A percentile compares a stretch with the other conserved stretches of the same genome.
These are phyloP conservation scores for Populus deltoides DNA, from an alignment of 345 rosid genomes.

Conservation along the genomic window DNA sequence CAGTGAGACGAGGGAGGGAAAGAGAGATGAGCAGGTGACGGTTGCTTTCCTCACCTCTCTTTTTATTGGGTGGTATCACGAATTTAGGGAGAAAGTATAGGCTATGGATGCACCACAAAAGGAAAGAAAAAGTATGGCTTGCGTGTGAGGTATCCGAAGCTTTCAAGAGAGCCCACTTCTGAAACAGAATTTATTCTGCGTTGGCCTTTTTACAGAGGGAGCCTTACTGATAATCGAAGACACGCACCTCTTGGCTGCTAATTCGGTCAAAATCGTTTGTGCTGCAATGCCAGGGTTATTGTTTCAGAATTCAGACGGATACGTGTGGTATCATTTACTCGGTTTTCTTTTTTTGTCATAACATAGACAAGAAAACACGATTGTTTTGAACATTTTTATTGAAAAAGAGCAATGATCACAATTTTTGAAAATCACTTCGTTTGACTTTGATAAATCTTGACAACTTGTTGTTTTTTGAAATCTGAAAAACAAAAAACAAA, in stretches of 20 bases:
- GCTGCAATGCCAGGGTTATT: not conserved
- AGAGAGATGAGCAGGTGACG: slow-evolving; percentile 1
- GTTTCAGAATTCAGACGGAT: no score
- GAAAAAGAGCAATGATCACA: not conserved
- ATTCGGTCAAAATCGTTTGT: not conserved
- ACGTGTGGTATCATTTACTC: no score
- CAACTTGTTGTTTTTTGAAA: not conserved
- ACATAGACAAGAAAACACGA: not conserved
- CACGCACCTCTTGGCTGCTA: not conserved
- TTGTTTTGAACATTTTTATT: not conserved
- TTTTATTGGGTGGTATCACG: slow-evolving; percentile 12
- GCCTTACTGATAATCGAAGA: not conserved
- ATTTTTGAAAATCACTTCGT: not conserved
- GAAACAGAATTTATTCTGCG: slow-evolving; percentile 25
- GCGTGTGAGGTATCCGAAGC: slow-evolving; percentile 38
- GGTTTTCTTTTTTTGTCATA: no score
- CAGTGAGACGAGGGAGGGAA: not conserved
- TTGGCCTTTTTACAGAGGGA: not conserved
- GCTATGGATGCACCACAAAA: slow-evolving; percentile 9
- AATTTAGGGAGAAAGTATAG: slow-evolving; percentile 9
- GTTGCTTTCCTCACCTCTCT: slow-evolving; percentile 11
- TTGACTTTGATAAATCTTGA: not conserved
- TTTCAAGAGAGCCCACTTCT: slow-evolving; percentile 23
- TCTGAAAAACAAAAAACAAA: no score
- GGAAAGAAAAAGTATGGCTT: slow-evolving; percentile 24